A percentile compares a stretch with the other conserved stretches of the same genome.
These are phyloP conservation scores for Curvularia eragrostidis DNA, from an alignment of 2,329 filamentous ascomycete species.

Conservation along the genomic window DNA sequence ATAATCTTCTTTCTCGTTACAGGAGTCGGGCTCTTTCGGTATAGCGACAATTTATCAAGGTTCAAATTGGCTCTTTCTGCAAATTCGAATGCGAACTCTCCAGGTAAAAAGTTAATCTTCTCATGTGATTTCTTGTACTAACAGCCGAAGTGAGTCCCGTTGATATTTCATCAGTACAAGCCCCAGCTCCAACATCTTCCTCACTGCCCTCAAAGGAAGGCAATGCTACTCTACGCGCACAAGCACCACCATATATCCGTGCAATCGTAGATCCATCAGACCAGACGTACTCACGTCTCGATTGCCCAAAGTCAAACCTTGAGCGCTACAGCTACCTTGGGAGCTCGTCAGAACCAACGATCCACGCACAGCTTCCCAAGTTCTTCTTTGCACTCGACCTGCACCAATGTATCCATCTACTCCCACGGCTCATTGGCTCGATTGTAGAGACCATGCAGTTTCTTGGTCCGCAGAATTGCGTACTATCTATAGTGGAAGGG, in stretches of 20 bases:
- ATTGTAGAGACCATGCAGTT: constrained; percentile 59
- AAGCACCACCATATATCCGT: constrained; percentile 23
- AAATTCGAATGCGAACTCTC: constrained; percentile 4
- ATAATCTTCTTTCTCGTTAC: constrained; percentile 19
- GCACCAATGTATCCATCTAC: constrained; percentile 53
- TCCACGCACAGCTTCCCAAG: constrained; percentile 17
- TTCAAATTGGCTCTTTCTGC: constrained; percentile 10
- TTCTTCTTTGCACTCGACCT: constrained; percentile 62
- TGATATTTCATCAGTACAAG: not conserved
- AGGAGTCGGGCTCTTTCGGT: constrained; percentile 17
- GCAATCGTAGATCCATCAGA: constrained; percentile 29
- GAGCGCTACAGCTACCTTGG: constrained; percentile 28
- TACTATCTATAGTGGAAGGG: constrained; percentile 63
- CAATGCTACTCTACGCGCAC: constrained; percentile 21
- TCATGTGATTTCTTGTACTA: not conserved
- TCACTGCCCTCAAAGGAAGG: constrained; percentile 13
- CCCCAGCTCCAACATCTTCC: not conserved
- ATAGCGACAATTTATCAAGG: constrained; percentile 14
- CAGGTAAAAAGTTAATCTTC: not conserved
- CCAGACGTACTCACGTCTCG: constrained; percentile 22
- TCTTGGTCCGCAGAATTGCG: constrained; percentile 60
- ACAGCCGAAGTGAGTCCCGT: not conserved
- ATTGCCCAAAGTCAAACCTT: constrained; percentile 25
- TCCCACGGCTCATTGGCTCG: constrained; percentile 61
- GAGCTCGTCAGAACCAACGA: constrained; percentile 8